Percentiles rank a stretch among this genome's conserved stretches.
Evolutionary conservation across 768 basidiomycete genomes (phyloP).

Genomic region (Hericium rajendrae): DNA sequence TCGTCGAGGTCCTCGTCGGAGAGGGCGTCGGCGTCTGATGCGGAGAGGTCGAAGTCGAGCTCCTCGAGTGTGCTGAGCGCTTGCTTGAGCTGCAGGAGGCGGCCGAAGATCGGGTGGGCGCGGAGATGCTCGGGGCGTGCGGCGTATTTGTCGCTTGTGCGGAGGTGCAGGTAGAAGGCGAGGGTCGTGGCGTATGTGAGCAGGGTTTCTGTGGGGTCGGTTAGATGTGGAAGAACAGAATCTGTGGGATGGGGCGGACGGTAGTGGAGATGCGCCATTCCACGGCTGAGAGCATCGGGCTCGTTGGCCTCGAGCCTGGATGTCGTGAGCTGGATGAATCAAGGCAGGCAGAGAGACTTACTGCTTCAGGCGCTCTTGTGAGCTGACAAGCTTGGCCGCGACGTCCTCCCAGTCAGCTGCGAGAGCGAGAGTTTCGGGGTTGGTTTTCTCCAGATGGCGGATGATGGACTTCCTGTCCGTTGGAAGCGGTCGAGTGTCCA

Average conservation of each 20-base stretch:
- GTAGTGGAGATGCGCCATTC: constrained; percentile 79
- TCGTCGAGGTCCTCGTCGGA: constrained; percentile 36
- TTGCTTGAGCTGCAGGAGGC: constrained; percentile 77
- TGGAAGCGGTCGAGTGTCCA: constrained; percentile 29
- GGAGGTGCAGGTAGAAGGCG: constrained; percentile 88
- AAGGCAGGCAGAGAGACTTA: constrained; percentile 12
- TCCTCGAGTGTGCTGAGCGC: constrained; percentile 74
- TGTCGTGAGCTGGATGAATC: not conserved
- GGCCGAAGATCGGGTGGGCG: constrained; percentile 61
- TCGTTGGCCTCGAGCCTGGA: constrained; percentile 39
- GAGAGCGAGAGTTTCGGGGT: constrained; percentile 70
- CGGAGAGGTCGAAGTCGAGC: constrained; percentile 59
- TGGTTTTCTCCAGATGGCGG: constrained; percentile 63
- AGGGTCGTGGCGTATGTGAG: constrained; percentile 85
- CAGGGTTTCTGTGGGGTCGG: constrained; percentile 55
- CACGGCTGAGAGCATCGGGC: constrained; percentile 46
- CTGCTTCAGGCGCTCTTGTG: constrained; percentile 48
- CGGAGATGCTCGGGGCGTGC: constrained; percentile 53
- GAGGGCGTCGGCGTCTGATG: constrained; percentile 31
- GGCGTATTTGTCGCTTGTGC: constrained; percentile 55
- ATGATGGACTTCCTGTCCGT: constrained; percentile 52
- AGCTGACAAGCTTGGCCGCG: constrained; percentile 37
- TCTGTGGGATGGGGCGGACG: constrained; percentile 59
- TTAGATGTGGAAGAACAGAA: constrained; percentile 10
- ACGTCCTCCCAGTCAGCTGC: constrained; percentile 81